A percentile compares a stretch with the other conserved stretches of the same genome.
Conservation (phyloP, 331 rosid species). For the Arachis monticola region DNA sequence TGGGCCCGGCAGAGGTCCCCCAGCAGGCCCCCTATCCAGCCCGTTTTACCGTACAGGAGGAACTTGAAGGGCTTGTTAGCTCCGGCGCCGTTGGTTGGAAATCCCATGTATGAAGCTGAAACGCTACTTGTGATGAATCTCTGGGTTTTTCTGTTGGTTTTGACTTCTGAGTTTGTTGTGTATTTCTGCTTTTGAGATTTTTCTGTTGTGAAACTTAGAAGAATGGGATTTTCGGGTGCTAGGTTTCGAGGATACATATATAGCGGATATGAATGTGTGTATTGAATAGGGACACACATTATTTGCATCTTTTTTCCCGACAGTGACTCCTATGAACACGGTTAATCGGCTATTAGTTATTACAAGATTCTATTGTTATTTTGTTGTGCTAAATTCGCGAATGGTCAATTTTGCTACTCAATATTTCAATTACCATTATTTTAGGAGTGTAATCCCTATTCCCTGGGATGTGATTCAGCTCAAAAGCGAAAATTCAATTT, state of each 20-base stretch:
- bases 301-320: background rate
- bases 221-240: background rate
- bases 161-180: no score
- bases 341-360: background rate
- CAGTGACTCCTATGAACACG: background rate
- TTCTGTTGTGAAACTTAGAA: background rate
- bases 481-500: no score
- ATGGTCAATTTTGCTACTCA: no score
- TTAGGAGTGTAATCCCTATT: no score
- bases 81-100: conserved; percentile 51
- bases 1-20: conserved; percentile 66
- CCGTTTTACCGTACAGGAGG: conserved; percentile 85
- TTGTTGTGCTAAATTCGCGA: no score
- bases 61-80: conserved; percentile 53
- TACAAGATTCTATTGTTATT: no score
- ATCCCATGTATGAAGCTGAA: conserved; percentile 53
- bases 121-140: no score
- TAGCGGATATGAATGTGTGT: background rate
- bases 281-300: background rate
- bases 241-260: background rate
- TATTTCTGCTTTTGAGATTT: no score
- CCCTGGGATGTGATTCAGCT: no score
- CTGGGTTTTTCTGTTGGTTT: no score
- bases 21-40: conserved; percentile 89
- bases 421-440: no score